These are phyloP conservation scores for Oryza brachyantha DNA, from an alignment of 176 grass and related monocot species.

Conservation along the genomic window DNA sequence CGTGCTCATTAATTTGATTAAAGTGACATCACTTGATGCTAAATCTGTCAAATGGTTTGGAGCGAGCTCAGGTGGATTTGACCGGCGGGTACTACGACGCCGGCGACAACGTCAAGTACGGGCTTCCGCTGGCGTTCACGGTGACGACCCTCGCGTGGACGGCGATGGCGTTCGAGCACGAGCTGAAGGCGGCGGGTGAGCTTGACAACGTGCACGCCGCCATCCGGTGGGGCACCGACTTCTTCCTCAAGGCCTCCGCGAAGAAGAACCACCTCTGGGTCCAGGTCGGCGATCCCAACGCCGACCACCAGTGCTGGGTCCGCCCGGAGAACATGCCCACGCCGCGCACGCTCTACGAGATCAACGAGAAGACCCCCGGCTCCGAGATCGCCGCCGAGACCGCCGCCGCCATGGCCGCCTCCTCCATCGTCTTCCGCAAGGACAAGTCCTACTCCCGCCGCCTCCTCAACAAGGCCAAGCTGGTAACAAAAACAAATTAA, in stretches of 20 bases:
- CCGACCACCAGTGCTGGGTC: slow-evolving; percentile 89
- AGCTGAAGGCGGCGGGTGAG: slow-evolving; percentile 62
- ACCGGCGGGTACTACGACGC: slow-evolving; percentile 94
- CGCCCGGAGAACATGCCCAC: slow-evolving; percentile 92
- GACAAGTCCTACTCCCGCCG: slow-evolving; percentile 54
- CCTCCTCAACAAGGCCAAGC: slow-evolving; percentile 93
- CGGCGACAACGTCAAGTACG: slow-evolving; percentile 98
- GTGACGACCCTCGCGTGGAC: slow-evolving; percentile 87
- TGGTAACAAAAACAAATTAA: slow-evolving; percentile 57
- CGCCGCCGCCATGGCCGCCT: slow-evolving; percentile 71
- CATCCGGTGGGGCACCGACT: slow-evolving; percentile 90
- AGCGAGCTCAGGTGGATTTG: slow-evolving; percentile 60
- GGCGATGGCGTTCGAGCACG: slow-evolving; percentile 53
- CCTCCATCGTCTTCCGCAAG: slow-evolving; percentile 67
- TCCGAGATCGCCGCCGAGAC: slow-evolving; percentile 96
- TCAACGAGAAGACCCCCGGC: slow-evolving; percentile 58
- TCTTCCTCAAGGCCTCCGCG: slow-evolving; percentile 60
- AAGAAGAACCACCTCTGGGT: slow-evolving; percentile 90
- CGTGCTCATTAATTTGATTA: too few species aligned
- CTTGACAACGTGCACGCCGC: slow-evolving; percentile 57
- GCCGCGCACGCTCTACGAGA: slow-evolving; percentile 83
- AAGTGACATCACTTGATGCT: too few species aligned
- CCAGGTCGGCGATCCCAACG: slow-evolving; percentile 83
- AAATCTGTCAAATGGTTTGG: too few species aligned
- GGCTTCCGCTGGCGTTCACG: slow-evolving; percentile 84